These are phyloP conservation scores for Penicillium sp. DNA, from an alignment of 2,329 filamentous ascomycete species.

Conservation along the genomic window DNA sequence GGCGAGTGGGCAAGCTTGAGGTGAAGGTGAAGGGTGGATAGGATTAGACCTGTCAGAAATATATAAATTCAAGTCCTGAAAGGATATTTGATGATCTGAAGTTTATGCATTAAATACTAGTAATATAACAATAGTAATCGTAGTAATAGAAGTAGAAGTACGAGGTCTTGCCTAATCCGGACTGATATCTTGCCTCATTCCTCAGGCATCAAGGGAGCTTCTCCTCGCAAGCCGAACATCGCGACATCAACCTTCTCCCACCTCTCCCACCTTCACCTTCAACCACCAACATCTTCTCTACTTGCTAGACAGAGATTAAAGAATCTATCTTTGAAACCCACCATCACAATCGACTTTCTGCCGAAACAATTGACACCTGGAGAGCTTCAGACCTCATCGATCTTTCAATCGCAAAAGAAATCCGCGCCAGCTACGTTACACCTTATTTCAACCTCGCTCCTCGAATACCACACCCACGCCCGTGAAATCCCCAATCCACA, in stretches of 20 bases:
- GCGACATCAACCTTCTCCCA: neutral
- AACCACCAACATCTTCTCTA: neutral
- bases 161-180: neutral
- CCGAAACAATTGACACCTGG: neutral
- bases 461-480: neutral
- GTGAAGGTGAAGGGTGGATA: neutral
- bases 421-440: no score
- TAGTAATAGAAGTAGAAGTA: no score
- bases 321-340: neutral
- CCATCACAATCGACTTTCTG: neutral
- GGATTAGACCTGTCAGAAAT: neutral
- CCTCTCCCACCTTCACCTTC: neutral
- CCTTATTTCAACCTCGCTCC: no score
- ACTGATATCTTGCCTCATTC: neutral
- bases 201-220: neutral
- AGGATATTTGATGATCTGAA: no score
- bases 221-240: no score
- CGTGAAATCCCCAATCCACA: neutral
- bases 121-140: no score
- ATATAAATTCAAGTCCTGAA: neutral
- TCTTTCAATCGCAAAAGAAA: no score
- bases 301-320: no score
- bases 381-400: neutral
- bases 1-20: conserved; percentile 33
- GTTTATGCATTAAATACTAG: no score